phyloP scores from a whole-genome alignment of 805 yeast species.

The Clavispora vitiphila region DNA sequence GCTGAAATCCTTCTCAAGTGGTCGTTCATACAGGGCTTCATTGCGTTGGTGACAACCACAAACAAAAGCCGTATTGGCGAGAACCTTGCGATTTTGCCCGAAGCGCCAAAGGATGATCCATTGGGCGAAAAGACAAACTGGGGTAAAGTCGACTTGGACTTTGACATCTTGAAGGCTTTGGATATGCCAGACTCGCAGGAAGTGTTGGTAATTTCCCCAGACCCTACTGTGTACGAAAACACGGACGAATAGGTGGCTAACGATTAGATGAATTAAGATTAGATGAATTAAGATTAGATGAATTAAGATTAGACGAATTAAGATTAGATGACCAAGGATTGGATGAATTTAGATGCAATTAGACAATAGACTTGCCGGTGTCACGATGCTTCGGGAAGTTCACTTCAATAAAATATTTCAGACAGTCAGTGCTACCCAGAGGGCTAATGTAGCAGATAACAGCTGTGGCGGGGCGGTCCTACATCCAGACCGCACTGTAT shows the following conservation, averaged over 20 bases:
- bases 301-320: no score
- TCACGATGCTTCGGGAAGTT: no score
- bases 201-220: slow-evolving; percentile 15
- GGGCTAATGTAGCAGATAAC: no score
- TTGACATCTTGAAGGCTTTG: slow-evolving; percentile 31
- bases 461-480: no score
- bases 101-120: slow-evolving; percentile 16
- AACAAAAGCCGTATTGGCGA: slow-evolving; percentile 45
- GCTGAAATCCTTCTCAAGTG: slow-evolving; percentile 69
- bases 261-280: no score
- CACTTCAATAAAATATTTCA: no score
- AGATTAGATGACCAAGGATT: no score
- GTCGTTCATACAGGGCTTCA: slow-evolving; percentile 67
- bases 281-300: no score
- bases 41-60: slow-evolving; percentile 66
- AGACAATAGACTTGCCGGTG: no score
- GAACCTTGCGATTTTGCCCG: slow-evolving; percentile 50
- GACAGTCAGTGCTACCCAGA: no score
- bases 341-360: no score
- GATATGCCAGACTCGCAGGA: slow-evolving; percentile 33
- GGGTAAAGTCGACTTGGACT: slow-evolving; percentile 38
- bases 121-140: slow-evolving; percentile 22
- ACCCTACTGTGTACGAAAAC: slow-evolving; percentile 19
- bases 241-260: neutral
- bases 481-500: no score